Evolutionary conservation across 495 filamentous ascomycete species (phyloP).

Genomic region (Aspergillus carlsbadensis): DNA sequence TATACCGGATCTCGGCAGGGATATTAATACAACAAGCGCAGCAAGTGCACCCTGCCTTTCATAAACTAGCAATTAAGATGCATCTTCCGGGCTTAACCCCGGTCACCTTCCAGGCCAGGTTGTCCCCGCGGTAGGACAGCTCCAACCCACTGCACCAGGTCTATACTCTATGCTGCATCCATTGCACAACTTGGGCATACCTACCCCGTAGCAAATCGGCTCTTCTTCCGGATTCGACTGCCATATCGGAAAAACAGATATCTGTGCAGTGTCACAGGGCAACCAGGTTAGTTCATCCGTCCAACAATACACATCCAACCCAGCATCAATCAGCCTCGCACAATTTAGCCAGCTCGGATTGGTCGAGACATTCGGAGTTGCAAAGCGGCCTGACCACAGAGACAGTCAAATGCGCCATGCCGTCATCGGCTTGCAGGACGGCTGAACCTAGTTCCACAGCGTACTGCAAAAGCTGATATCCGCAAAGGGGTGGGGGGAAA

Average conservation of each 20-base stretch:
- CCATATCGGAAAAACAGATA: slow-evolving; percentile 68
- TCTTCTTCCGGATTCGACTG: slow-evolving; percentile 49
- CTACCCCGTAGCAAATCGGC: slow-evolving; percentile 44
- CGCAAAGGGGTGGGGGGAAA: neutral
- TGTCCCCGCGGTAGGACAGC: slow-evolving; percentile 5
- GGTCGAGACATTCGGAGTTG: slow-evolving; percentile 5
- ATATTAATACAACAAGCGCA: neutral
- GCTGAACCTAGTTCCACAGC: slow-evolving; percentile 3
- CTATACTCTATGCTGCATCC: neutral
- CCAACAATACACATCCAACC: neutral
- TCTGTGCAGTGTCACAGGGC: slow-evolving; percentile 25
- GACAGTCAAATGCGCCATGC: slow-evolving; percentile 12
- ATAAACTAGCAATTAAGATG: neutral
- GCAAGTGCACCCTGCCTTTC: neutral
- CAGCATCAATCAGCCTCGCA: neutral
- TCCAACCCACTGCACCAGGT: slow-evolving; percentile 1
- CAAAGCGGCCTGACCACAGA: slow-evolving; percentile 4
- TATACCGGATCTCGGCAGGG: neutral
- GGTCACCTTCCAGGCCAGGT: neutral
- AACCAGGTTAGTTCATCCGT: slow-evolving; percentile 2
- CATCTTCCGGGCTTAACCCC: neutral
- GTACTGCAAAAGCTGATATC: slow-evolving; percentile 8
- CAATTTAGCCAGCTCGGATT: neutral
- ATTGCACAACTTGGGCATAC: neutral
- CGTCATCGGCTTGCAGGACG: slow-evolving; percentile 14